phyloP scores from a whole-genome alignment of 257 asterid genomes.

The Craterostigma plantagineum region DNA sequence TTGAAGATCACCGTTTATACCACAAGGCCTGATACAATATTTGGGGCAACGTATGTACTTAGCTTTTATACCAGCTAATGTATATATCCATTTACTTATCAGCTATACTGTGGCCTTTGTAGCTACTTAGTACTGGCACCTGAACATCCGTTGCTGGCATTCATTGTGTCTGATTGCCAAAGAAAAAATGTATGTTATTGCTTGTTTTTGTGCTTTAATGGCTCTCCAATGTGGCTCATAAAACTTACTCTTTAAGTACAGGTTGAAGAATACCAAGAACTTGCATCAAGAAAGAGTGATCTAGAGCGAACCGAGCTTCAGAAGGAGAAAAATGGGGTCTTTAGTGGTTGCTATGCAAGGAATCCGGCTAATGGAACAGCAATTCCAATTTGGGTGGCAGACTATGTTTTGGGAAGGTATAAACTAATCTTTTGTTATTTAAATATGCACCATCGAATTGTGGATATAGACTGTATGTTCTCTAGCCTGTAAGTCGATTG shows the following conservation, averaged over 20 bases:
- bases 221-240: conserved; percentile 7
- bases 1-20: conserved; percentile 61
- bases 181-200: conserved; percentile 36
- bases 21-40: conserved; percentile 89
- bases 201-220: conserved; percentile 6
- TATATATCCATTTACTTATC: not conserved
- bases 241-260: conserved; percentile 15
- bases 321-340: conserved; percentile 87
- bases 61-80: not conserved
- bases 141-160: conserved; percentile 55
- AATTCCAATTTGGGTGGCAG: conserved; percentile 95
- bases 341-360: conserved; percentile 81
- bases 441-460: not conserved
- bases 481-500: no score
- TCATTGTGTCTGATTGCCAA: conserved; percentile 50
- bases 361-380: conserved; percentile 73
- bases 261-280: conserved; percentile 84
- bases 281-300: conserved; percentile 85
- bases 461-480: not conserved
- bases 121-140: conserved; percentile 94
- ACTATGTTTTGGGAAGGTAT: conserved; percentile 92
- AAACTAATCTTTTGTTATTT: not conserved
- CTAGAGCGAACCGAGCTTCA: conserved; percentile 97
- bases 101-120: conserved; percentile 16
- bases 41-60: conserved; percentile 83